Evolutionary conservation across 495 filamentous ascomycete species (phyloP), one percentile per base, ranked within the genome.

Genomic region (Oidiodendron maius): DNA sequence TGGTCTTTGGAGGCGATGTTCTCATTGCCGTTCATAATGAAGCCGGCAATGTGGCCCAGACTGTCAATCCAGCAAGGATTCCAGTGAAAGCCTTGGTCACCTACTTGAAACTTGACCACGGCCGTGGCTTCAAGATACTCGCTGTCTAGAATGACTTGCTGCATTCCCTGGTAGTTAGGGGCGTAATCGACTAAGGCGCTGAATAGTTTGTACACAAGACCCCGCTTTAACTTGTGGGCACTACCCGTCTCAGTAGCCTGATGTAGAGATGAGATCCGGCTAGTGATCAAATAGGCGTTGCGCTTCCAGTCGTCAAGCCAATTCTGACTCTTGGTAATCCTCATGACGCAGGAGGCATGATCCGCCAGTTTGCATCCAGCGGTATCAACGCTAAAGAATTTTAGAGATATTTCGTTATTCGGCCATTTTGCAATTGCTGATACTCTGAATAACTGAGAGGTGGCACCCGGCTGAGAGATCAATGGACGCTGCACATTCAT

Each of bases 21-120:
- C 53, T 87, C 86, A 44, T 80, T 90, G n/a, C 76, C 84, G 59
- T 91, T 90, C 68, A 88, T 82, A 51, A 82, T 79, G 63, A 91
- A 91, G 15, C 87, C 87, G 11, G 82, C 80, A 26, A 84, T 67
- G 50, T 84, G 79, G 52, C 73, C 75, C 35, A 78, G 50, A 32
- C 77, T 80, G 59, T 89, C 86, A 37, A 87, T 84, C 70, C 77
- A 85, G 61, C 78, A 81, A 1, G 85, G 85, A 40, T 76, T 74
- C 44, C 77, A 77, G 50, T 75, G 66, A 64, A 78, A 89, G 46
- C 71, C 77, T 37, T 78, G 84, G 35, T 75, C 73, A 10, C 20
- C n/a, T 4, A 10, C 2, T 1, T 64, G 71, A 62, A 91, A 89
- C 39, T 70, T 71, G 40, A 94, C 76, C 30, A 72, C 65, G 34